These are phyloP conservation scores for Hippophae tibetana DNA, from an alignment of 306 rosid species.

Conservation along the genomic window DNA sequence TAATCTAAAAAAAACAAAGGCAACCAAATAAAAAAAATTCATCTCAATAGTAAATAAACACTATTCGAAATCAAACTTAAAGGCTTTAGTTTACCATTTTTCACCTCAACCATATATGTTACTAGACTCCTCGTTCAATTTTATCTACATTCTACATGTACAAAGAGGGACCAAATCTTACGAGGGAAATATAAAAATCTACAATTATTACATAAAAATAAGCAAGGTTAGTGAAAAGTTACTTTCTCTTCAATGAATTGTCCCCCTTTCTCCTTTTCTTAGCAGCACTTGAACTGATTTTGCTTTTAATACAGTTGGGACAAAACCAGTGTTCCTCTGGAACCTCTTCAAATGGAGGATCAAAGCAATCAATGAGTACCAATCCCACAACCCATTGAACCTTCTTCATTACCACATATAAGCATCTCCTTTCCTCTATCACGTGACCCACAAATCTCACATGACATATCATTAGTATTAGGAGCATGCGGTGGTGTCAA, in stretches of 20 bases:
- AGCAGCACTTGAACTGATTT: constrained; percentile 24
- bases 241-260: constrained; percentile 19
- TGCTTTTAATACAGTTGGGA: constrained; percentile 38
- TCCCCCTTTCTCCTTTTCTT: constrained; percentile 41
- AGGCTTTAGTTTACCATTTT: too few species aligned
- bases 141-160: too few species aligned
- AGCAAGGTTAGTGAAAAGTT: background rate
- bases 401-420: constrained; percentile 79
- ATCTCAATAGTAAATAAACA: too few species aligned
- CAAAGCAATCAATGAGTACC: constrained; percentile 84
- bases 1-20: too few species aligned
- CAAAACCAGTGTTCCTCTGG: constrained; percentile 91
- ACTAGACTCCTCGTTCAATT: too few species aligned
- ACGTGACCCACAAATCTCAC: constrained; percentile 54
- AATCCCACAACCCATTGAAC: constrained; percentile 67
- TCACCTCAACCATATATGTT: too few species aligned
- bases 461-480: constrained; percentile 34
- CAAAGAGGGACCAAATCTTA: too few species aligned
- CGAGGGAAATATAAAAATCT: too few species aligned
- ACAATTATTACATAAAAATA: background rate
- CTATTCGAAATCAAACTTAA: too few species aligned
- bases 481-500: constrained; percentile 17
- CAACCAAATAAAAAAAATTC: too few species aligned
- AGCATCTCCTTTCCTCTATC: constrained; percentile 83
- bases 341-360: constrained; percentile 58